Percentiles rank a stretch among this genome's conserved stretches.
phyloP scores from a whole-genome alignment of 148 eudicot species.

The Camellia granthamiana region DNA sequence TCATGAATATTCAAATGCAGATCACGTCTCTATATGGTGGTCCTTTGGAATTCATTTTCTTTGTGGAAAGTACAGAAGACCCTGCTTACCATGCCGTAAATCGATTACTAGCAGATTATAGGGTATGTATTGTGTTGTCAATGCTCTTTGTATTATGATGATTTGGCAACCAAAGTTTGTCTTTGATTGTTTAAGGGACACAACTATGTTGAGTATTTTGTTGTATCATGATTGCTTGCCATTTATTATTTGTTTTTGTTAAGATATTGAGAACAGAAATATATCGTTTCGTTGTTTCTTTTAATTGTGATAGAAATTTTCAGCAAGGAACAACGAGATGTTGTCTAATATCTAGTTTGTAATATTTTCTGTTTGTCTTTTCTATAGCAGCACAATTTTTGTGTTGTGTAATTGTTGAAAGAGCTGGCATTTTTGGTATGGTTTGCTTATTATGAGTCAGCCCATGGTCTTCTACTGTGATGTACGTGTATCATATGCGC shows the following conservation, averaged over 20 bases:
- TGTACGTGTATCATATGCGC: neutral
- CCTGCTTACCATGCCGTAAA: slow-evolving; percentile 81
- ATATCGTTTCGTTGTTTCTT: neutral
- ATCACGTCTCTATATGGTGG: slow-evolving; percentile 89
- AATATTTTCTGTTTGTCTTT: slow-evolving; percentile 2
- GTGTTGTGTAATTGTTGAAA: neutral
- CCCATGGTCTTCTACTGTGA: neutral
- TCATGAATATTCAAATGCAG: slow-evolving; percentile 38
- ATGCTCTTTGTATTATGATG: neutral
- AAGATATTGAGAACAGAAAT: neutral
- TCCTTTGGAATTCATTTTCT: slow-evolving; percentile 76
- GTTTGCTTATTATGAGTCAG: slow-evolving; percentile 2
- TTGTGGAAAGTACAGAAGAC: slow-evolving; percentile 83
- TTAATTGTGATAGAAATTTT: neutral
- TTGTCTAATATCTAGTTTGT: neutral
- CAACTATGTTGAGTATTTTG: neutral
- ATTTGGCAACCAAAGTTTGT: neutral
- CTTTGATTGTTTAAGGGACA: neutral
- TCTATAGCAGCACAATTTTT: neutral
- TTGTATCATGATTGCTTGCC: neutral
- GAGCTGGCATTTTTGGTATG: neutral
- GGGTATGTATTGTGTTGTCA: slow-evolving; percentile 37
- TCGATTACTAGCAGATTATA: slow-evolving; percentile 56
- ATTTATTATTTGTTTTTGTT: neutral
- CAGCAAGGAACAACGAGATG: neutral